These are phyloP conservation scores for Mimosa bimucronata DNA, from an alignment of 306 rosid species.

Conservation along the genomic window DNA sequence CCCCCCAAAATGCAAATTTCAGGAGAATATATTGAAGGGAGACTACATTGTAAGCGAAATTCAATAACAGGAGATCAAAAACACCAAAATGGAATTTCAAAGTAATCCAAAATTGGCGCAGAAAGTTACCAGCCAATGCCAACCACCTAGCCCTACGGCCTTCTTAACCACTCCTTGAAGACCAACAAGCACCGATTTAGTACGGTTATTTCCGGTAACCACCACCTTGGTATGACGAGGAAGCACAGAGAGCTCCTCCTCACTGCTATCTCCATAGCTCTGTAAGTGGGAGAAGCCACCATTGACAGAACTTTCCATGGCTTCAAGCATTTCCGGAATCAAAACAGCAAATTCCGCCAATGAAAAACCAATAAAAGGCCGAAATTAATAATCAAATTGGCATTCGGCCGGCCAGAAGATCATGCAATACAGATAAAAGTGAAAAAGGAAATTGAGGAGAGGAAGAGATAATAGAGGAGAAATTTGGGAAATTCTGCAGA, in stretches of 20 bases:
- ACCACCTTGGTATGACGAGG: constrained; percentile 98
- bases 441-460: constrained; percentile 44
- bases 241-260: constrained; percentile 93
- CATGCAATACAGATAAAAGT: constrained; percentile 55
- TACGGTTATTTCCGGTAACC: constrained; percentile 97
- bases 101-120: neutral
- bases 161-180: constrained; percentile 97
- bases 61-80: constrained; percentile 3
- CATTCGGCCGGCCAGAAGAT: constrained; percentile 59
- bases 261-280: constrained; percentile 94
- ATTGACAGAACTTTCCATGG: constrained; percentile 84
- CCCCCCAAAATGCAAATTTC: neutral
- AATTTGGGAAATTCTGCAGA: constrained; percentile 56
- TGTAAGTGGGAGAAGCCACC: constrained; percentile 90
- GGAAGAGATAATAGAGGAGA: constrained; percentile 39
- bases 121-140: constrained; percentile 99
- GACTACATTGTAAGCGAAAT: constrained; percentile 32
- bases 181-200: constrained; percentile 97
- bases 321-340: constrained; percentile 67
- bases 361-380: constrained; percentile 11
- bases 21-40: constrained; percentile 33
- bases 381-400: constrained; percentile 43
- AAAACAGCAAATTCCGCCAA: neutral
- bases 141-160: constrained; percentile 96
- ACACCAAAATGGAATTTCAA: constrained; percentile 12